Evolutionary conservation across 352 stramenopile species (phyloP), one percentile per base, ranked within the genome.

Genomic region (Globisporangium acanthophoron): DNA sequence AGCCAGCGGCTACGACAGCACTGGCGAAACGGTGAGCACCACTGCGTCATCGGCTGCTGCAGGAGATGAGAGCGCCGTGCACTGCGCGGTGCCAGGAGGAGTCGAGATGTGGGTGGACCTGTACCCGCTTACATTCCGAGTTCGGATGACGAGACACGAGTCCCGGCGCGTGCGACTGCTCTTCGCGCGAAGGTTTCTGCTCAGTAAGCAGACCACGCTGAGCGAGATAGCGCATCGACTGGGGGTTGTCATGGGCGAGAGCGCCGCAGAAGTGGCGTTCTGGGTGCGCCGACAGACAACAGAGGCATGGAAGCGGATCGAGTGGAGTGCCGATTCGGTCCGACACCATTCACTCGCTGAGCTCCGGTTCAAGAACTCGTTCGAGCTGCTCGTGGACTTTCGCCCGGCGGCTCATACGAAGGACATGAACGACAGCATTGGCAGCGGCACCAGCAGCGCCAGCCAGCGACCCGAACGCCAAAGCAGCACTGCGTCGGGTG

Each of bases 331-430:
- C 0, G 73, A 86, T 48, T 67, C 64, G 7, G 67, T 69, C 1
- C 54, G 59, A 15, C 67, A 18, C 13, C 67, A 65, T n/a, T 78
- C 76, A 12, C 59, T 89, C 1, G 56, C 71, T 0, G 60, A 71
- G 5, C 57, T 87, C 8, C 59, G 71, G 5, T 68, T 91, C 40
- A 67, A 72, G 33, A 85, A 69, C 48, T 59, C 71, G 0, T 64
- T 82, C 52, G 81, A 92, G 43, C 46, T 92, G 40, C 72, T 92
- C 18, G 71, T 92, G 33, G 79, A 92, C 61, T 88, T 90, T 31
- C 76, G 76, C 44, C 65, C 76, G 15, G 54, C 75, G 33, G 21
- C 54, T 64, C 21, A 71, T 67, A 41, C 54, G 6, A 48, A 48
- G n/a, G 43, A 48, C 43, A 13, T 24, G 6, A 48, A 27, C n/a